These are phyloP conservation scores for Peniophora sp. DNA, from an alignment of 1,284 basidiomycete genomes.

Conservation along the genomic window DNA sequence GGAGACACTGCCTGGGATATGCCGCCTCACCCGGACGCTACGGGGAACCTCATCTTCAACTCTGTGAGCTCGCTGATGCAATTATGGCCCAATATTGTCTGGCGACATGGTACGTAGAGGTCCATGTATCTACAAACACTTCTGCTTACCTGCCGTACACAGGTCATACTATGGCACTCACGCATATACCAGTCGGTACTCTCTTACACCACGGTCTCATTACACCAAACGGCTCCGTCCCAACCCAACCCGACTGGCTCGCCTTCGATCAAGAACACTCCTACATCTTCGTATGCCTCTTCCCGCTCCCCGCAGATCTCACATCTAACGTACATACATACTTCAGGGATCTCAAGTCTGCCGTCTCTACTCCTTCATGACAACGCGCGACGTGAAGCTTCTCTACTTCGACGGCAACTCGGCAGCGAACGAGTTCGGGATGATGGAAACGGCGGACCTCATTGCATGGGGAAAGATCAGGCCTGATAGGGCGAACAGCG, in stretches of 20 bases:
- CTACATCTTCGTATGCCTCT: conserved; percentile 2
- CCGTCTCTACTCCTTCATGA: conserved; percentile 2
- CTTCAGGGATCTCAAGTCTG: not conserved
- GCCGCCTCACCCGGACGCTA: not conserved
- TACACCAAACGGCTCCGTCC: not conserved
- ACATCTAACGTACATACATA: too few species aligned
- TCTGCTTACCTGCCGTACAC: too few species aligned
- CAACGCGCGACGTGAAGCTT: conserved; percentile 4
- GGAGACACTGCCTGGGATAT: not conserved
- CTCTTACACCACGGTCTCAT: conserved; percentile 9
- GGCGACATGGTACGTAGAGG: conserved; percentile 1
- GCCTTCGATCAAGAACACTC: conserved; percentile 11
- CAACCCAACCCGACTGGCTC: conserved; percentile 10
- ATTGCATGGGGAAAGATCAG: conserved; percentile 1
- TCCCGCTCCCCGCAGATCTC: too few species aligned
- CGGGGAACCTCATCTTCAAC: conserved; percentile 5
- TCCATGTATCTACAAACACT: not conserved
- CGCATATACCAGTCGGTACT: conserved; percentile 5
- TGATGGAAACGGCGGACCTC: conserved; percentile 5
- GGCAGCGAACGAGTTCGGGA: conserved; percentile 4
- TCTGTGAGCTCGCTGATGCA: conserved; percentile 2
- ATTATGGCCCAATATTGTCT: conserved; percentile 3
- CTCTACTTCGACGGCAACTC: conserved; percentile 9
- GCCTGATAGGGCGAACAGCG: not conserved
- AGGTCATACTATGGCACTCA: conserved; percentile 8